These are phyloP conservation scores for Erysimum pusillum DNA, from an alignment of 441 rosid genomes.

Conservation along the genomic window DNA sequence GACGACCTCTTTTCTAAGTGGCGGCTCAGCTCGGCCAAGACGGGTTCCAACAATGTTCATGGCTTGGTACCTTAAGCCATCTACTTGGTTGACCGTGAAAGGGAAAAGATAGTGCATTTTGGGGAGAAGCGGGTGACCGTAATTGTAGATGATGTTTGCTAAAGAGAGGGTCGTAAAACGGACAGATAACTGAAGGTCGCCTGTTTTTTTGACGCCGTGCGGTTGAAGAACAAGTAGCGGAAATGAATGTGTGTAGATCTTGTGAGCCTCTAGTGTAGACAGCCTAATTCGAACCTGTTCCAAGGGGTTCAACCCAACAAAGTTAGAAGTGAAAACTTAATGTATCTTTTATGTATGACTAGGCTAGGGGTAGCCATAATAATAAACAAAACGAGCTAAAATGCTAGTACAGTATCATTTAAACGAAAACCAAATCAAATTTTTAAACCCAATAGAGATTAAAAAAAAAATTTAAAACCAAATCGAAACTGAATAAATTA, in stretches of 20 bases:
- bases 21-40: slow-evolving; percentile 75
- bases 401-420: too few relatives aligned
- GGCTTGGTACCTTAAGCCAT: slow-evolving; percentile 67
- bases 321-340: slow-evolving; percentile 7
- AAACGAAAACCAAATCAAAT: neutral
- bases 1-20: slow-evolving; percentile 70
- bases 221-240: slow-evolving; percentile 70
- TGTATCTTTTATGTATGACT: neutral
- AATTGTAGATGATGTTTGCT: slow-evolving; percentile 60
- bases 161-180: slow-evolving; percentile 67
- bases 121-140: slow-evolving; percentile 66
- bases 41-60: slow-evolving; percentile 68
- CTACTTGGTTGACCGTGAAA: slow-evolving; percentile 71
- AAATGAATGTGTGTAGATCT: slow-evolving; percentile 64
- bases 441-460: neutral
- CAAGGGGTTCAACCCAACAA: neutral
- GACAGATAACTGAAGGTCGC: slow-evolving; percentile 66
- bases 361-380: neutral
- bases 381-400: neutral
- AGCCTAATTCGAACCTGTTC: slow-evolving; percentile 55
- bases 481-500: too few relatives aligned
- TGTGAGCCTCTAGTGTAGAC: slow-evolving; percentile 68
- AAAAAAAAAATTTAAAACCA: too few relatives aligned
- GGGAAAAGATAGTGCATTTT: slow-evolving; percentile 77
- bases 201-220: slow-evolving; percentile 68